Evolutionary conservation across 2,329 filamentous ascomycete genomes (phyloP).

Genomic region (Hortaea werneckii): DNA sequence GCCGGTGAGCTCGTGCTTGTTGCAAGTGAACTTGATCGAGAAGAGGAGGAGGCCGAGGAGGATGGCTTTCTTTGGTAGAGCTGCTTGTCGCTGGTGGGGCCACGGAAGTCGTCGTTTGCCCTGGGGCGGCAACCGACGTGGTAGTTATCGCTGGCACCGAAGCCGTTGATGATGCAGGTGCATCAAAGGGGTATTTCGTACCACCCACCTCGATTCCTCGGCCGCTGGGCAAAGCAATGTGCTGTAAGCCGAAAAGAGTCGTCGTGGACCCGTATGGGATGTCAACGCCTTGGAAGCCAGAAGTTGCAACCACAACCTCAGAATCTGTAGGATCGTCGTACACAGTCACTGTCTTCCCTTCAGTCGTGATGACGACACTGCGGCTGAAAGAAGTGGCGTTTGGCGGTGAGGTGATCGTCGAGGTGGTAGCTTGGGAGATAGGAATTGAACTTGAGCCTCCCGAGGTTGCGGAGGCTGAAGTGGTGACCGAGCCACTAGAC

Average conservation of each 20-base stretch:
- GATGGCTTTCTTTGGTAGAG: too few species aligned
- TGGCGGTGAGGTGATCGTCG: too few species aligned
- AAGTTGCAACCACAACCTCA: neutral
- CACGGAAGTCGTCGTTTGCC: neutral
- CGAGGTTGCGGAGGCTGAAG: too few species aligned
- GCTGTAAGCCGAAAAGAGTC: neutral
- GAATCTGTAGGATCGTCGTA: neutral
- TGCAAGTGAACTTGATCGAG: too few species aligned
- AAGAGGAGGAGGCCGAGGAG: too few species aligned
- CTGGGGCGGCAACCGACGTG: neutral
- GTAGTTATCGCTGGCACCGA: neutral
- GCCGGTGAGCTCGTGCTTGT: too few species aligned
- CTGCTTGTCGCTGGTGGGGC: too few species aligned
- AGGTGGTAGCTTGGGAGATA: too few species aligned
- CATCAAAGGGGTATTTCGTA: neutral
- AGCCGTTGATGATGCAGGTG: neutral
- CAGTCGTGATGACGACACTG: neutral
- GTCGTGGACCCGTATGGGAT: conserved; percentile 1
- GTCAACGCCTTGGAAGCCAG: neutral
- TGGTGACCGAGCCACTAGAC: too few species aligned
- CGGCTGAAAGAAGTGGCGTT: neutral
- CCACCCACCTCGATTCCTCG: neutral
- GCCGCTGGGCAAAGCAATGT: neutral
- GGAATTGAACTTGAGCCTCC: too few species aligned
- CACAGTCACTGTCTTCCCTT: neutral